Evolutionary conservation across 2,329 filamentous ascomycete species (phyloP).

Genomic region (Aspergillus novofumigatus): DNA sequence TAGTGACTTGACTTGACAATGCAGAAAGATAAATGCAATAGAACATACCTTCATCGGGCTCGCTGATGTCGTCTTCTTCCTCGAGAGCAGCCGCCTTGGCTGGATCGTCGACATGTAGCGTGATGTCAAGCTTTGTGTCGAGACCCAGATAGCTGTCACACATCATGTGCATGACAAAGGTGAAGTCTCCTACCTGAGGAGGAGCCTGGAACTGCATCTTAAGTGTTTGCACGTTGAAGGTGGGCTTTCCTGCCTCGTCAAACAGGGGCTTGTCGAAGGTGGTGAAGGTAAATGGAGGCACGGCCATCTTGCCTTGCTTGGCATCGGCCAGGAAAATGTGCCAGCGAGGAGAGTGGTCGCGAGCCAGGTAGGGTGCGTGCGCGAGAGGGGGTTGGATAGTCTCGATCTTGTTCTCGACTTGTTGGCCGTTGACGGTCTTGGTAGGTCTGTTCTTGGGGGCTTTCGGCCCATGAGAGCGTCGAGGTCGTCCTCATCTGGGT

Average conservation of each 20-base stretch:
- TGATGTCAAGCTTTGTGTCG: conserved; percentile 87
- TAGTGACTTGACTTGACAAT: conserved; percentile 23
- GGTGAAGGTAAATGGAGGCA: conserved; percentile 92
- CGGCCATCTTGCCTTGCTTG: conserved; percentile 92
- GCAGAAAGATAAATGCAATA: conserved; percentile 1
- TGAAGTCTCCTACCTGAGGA: conserved; percentile 86
- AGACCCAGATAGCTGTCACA: conserved; percentile 95
- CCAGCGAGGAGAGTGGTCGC: conserved; percentile 87
- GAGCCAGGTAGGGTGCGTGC: conserved; percentile 83
- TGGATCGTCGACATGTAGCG: conserved; percentile 81
- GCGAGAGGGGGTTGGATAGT: conserved; percentile 77
- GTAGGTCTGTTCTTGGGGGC: conserved; percentile 59
- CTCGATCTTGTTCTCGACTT: conserved; percentile 55
- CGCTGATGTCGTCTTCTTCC: conserved; percentile 91
- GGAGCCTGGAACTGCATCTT: conserved; percentile 97
- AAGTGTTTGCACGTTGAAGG: conserved; percentile 90
- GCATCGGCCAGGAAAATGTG: conserved; percentile 91
- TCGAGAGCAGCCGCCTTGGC: conserved; percentile 76
- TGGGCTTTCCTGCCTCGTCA: conserved; percentile 74
- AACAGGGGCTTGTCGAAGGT: conserved; percentile 88
- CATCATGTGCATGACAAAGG: conserved; percentile 87
- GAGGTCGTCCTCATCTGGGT: conserved; percentile 87
- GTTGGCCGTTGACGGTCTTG: conserved; percentile 53
- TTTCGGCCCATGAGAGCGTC: conserved; percentile 77
- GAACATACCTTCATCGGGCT: conserved; percentile 89